Evolutionary conservation across 352 stramenopile species (phyloP).

Genomic region (Globisporangium paddicum): DNA sequence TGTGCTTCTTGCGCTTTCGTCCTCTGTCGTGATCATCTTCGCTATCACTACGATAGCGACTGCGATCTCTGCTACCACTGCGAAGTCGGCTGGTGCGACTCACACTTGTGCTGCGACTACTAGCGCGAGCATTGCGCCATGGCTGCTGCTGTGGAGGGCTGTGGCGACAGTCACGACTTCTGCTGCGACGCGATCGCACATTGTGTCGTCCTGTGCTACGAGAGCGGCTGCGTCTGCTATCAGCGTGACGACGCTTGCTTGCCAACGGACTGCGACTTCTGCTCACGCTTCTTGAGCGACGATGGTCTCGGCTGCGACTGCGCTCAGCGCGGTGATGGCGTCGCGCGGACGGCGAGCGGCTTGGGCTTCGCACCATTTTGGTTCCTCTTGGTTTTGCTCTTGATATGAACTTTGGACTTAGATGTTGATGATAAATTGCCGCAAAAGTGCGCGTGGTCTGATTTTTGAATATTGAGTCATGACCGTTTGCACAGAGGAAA

Average conservation of each 20-base stretch:
- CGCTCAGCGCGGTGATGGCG: background rate
- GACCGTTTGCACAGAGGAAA: rapidly evolving
- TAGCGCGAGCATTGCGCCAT: background rate
- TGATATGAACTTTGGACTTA: background rate
- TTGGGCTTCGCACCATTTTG: conserved; percentile 8
- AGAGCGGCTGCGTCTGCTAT: background rate
- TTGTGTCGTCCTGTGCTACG: background rate
- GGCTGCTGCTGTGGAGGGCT: background rate
- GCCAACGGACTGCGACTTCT: background rate
- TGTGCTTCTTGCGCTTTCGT: conserved; percentile 17
- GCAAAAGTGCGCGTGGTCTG: background rate
- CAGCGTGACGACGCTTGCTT: background rate
- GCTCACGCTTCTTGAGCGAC: background rate
- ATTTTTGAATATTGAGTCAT: background rate
- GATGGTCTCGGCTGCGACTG: background rate
- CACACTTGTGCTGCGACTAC: background rate
- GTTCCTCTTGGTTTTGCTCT: background rate
- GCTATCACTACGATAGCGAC: conserved; percentile 5
- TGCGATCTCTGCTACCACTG: conserved; percentile 7
- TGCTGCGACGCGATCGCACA: conserved; percentile 3
- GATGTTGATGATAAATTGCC: background rate
- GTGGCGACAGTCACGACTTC: background rate
- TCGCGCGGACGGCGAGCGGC: background rate
- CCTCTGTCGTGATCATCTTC: conserved; percentile 1
- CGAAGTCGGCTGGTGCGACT: background rate